Base-by-base conservation (phyloP, 345 rosid genomes). In the Turnera subulata region DNA sequence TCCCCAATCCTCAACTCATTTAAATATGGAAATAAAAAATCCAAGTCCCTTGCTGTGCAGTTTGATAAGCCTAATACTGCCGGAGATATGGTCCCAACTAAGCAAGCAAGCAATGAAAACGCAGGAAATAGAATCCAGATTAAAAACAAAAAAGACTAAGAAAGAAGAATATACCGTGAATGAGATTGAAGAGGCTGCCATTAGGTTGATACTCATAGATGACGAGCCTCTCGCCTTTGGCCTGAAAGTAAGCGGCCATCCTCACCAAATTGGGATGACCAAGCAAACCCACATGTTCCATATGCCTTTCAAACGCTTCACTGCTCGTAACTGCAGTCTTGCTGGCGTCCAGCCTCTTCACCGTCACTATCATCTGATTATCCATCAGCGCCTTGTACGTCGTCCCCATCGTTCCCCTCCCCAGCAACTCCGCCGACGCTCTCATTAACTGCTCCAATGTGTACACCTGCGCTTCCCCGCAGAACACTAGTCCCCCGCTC, bases 341-440 rank as follows among this genome's bases (percentile, higher is more conserved):
- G 12, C 71, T 72, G 0, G 88, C 81, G 12, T 93, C 97, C 6
- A 93, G 67, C 54, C 96, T 77, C 76, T 93, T 93, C 67, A 93
- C 97, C 1, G 89, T 85, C 43, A 93, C 80, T 2, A 89, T 78
- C 58, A 89, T 70, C 65, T 80, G 84, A 49, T 76, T 80, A 55
- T 84, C 96, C 2, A 93, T 78, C 20, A 80, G 83, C 10, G 96
- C 97, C 78, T 93, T 89, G 56, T 86, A 93, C n/a, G 94, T 86
- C 0, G 89, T 89, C 58, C 93, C 95, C 5, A 89, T 67, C 0
- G 81, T 74, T 9, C 99, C 99, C 70, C 97, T 82, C 29, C 99
- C 99, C 5, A 89, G 63, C 55, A 93, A 65, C 85, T 89, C 99
- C 4, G 99, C 99, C 0, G 99, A 93, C 19, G 88, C 97, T 63